Percentiles rank a stretch among this genome's conserved stretches.
phyloP scores from a whole-genome alignment of 495 filamentous ascomycete genomes.

The Hypoxylon perforatum region DNA sequence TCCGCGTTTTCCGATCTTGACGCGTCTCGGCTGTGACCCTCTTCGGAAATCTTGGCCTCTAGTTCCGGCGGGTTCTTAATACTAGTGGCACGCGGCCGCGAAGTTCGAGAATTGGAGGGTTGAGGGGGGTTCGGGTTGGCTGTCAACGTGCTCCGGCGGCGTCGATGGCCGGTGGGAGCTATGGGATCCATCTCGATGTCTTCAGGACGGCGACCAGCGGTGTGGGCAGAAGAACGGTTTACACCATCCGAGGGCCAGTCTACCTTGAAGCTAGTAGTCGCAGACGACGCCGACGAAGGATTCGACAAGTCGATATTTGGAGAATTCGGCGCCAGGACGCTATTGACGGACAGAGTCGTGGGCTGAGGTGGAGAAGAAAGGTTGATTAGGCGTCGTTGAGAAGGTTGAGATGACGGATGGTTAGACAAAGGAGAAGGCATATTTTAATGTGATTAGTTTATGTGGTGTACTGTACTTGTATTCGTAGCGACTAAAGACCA shows the following conservation, averaged over 20 bases:
- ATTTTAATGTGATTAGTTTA: constrained; percentile 16
- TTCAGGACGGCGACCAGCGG: constrained; percentile 43
- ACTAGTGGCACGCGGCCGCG: constrained; percentile 60
- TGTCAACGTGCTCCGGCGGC: constrained; percentile 67
- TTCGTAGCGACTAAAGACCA: constrained; percentile 10
- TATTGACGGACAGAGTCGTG: constrained; percentile 37
- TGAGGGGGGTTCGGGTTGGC: constrained; percentile 54
- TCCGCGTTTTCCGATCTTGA: constrained; percentile 41
- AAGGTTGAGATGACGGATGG: constrained; percentile 18
- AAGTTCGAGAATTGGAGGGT: constrained; percentile 55
- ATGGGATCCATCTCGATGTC: constrained; percentile 63
- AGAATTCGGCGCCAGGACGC: constrained; percentile 34
- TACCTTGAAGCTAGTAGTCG: constrained; percentile 48
- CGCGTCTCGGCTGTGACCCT: constrained; percentile 42
- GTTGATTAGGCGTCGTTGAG: constrained; percentile 23
- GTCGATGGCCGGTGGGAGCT: constrained; percentile 61
- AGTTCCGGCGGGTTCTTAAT: constrained; percentile 48
- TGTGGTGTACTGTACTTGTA: too few species aligned
- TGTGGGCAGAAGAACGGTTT: constrained; percentile 35
- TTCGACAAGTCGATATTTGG: constrained; percentile 40
- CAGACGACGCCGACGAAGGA: constrained; percentile 46
- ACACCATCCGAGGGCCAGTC: constrained; percentile 46
- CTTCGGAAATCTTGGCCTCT: constrained; percentile 55
- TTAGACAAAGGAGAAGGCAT: constrained; percentile 45
- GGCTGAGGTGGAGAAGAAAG: constrained; percentile 27